Percentiles rank a stretch among this genome's conserved stretches.
Evolutionary conservation across 2,329 filamentous ascomycete genomes (phyloP).

Genomic region (Aspergillus ustus): DNA sequence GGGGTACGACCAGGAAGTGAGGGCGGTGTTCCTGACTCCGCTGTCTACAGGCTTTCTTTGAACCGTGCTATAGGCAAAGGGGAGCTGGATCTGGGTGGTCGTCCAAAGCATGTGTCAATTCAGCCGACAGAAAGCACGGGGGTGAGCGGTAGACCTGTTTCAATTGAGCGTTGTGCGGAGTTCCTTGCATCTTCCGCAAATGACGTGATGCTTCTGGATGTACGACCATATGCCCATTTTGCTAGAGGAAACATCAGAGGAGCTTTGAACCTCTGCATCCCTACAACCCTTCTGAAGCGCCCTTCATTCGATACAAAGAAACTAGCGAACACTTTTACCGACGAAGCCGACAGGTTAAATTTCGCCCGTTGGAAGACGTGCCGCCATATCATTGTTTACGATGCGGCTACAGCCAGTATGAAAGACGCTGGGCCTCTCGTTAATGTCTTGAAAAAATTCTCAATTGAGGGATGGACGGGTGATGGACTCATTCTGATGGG

Average conservation of each 20-base stretch:
- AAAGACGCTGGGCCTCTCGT: conserved; percentile 80
- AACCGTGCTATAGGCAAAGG: conserved; percentile 16
- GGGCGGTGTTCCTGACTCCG: conserved; percentile 26
- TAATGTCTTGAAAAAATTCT: conserved; percentile 94
- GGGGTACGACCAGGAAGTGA: conserved; percentile 40
- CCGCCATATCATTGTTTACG: conserved; percentile 84
- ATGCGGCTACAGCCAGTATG: conserved; percentile 73
- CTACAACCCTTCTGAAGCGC: conserved; percentile 88
- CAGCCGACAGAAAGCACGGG: background rate
- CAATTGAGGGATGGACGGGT: conserved; percentile 78
- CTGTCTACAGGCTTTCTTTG: conserved; percentile 26
- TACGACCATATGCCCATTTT: conserved; percentile 85
- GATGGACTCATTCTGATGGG: conserved; percentile 76
- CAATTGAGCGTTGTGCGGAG: conserved; percentile 59
- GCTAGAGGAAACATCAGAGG: conserved; percentile 73
- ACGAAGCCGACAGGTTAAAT: conserved; percentile 67
- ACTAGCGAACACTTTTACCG: conserved; percentile 82
- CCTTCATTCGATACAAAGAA: conserved; percentile 89
- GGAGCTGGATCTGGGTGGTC: background rate
- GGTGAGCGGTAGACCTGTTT: conserved; percentile 54
- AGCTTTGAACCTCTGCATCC: conserved; percentile 92
- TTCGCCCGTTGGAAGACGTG: conserved; percentile 79
- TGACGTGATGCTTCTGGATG: conserved; percentile 74
- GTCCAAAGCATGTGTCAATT: background rate
- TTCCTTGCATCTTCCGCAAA: conserved; percentile 59